Base-by-base conservation (phyloP, 106 monocot species). In the Dioscorea dumetorum region DNA sequence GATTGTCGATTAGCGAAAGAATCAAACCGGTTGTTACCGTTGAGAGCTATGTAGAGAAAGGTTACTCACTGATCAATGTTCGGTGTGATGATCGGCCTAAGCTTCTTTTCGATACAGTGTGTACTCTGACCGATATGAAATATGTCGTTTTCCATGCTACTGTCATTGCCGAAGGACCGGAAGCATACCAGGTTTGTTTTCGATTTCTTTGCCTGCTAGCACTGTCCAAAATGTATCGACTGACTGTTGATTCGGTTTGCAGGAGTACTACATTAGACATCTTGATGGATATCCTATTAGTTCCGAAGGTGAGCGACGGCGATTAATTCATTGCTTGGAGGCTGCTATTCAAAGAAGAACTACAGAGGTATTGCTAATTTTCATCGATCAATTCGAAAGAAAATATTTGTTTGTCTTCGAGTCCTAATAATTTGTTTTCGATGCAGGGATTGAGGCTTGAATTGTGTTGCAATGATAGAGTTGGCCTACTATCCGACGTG, bases 91-190 rank as follows among this genome's bases (percentile, higher is more conserved):
- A 95, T 74, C 67, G 95, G 41, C 85, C 91, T 17, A 95, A 95
- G 73, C 88, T 95, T 71, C 81, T 95, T 22, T 95, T 95, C 41
- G 95, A 95, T 48, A 95, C 86, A 4, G 70, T 95, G 60, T 95
- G 91, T 74, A 95, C 95, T 48, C 71, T 95, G 70, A 95, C 95
- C 2, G 95, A 95, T 73, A 91, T 95, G 95, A 72, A 91, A 35
- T 95, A 95, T 84, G 95, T 95, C 66, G 95, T 95, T 33, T 95
- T 84, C 64, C 95, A 95, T 76, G 95, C 85, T 12, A 95, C 76
- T 74, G 74, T 88, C 4, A 77, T 74, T 76, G 28, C 77, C 1
- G 81, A 84, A 70, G 72, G 76, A 31, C 75, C 81, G 11, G 86
- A 88, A 80, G 95, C 95, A 67, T 88, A 88, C 80, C 95, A 95